phyloP scores from a whole-genome alignment of 192 early-diverging fungal genomes.

The Podila minutissima region DNA sequence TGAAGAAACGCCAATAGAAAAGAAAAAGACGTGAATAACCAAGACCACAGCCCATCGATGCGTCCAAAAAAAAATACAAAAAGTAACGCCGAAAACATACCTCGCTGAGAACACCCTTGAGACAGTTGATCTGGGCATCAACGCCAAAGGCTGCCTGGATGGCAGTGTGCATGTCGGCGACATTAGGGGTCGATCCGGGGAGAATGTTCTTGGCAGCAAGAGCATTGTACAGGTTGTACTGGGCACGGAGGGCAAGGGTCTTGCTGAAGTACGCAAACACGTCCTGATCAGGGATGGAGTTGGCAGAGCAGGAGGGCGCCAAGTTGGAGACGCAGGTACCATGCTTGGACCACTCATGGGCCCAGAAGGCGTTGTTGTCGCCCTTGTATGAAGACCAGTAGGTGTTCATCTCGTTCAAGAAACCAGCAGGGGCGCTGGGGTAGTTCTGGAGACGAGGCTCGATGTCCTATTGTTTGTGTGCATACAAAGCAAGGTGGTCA shows the following conservation, averaged over 20 bases:
- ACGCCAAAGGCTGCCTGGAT: slow-evolving; percentile 47
- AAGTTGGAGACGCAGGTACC: slow-evolving; percentile 79
- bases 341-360: slow-evolving; percentile 88
- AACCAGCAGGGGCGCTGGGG: slow-evolving; percentile 34
- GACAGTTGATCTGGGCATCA: slow-evolving; percentile 55
- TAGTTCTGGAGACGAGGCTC: slow-evolving; percentile 56
- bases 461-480: slow-evolving; percentile 46
- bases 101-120: slow-evolving; percentile 52
- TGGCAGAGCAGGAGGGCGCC: slow-evolving; percentile 65
- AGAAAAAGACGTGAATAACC: background rate
- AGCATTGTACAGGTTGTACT: slow-evolving; percentile 67
- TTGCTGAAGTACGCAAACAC: slow-evolving; percentile 66
- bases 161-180: slow-evolving; percentile 47
- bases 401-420: slow-evolving; percentile 63
- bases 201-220: slow-evolving; percentile 58
- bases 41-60: background rate
- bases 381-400: slow-evolving; percentile 81
- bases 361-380: slow-evolving; percentile 83
- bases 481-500: background rate
- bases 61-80: background rate
- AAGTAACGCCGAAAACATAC: background rate
- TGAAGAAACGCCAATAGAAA: background rate
- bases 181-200: slow-evolving; percentile 56
- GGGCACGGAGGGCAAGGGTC: slow-evolving; percentile 59
- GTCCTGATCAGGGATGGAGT: slow-evolving; percentile 59